phyloP scores from a whole-genome alignment of 305 asterid species.

The Fraxinus nigra region DNA sequence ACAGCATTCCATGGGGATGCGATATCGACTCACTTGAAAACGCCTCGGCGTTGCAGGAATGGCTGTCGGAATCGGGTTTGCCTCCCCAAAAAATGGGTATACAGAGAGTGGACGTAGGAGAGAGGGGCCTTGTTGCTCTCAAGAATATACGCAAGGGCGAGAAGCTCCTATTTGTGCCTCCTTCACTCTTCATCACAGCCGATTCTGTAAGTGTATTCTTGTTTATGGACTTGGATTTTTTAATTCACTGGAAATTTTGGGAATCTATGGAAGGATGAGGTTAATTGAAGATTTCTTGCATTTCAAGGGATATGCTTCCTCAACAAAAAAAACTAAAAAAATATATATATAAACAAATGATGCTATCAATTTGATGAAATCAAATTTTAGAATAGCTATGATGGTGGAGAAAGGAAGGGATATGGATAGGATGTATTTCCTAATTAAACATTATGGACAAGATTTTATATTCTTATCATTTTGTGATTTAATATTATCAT shows the following conservation, averaged over 20 bases:
- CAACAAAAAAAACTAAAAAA: neutral
- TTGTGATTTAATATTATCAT: neutral
- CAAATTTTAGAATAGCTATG: neutral
- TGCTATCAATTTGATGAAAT: neutral
- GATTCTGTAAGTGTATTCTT: slow-evolving; percentile 57
- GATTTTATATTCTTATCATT: neutral
- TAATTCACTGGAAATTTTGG: neutral
- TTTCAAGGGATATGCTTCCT: neutral
- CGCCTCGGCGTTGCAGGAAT: slow-evolving; percentile 69
- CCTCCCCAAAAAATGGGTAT: slow-evolving; percentile 88
- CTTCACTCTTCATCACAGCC: slow-evolving; percentile 74
- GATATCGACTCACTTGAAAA: slow-evolving; percentile 74
- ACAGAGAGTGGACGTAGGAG: slow-evolving; percentile 83
- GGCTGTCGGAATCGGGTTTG: slow-evolving; percentile 67
- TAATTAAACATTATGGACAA: neutral
- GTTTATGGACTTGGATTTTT: neutral
- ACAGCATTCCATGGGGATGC: slow-evolving; percentile 72
- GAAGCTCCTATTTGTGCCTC: slow-evolving; percentile 88
- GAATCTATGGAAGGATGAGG: neutral
- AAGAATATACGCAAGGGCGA: slow-evolving; percentile 87
- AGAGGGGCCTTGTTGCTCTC: slow-evolving; percentile 88
- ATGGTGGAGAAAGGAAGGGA: neutral
- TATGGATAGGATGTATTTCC: neutral
- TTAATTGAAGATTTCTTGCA: neutral
- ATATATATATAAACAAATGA: neutral